Conservation (phyloP, 805 yeast species). For the Ogataea minuta region DNA sequence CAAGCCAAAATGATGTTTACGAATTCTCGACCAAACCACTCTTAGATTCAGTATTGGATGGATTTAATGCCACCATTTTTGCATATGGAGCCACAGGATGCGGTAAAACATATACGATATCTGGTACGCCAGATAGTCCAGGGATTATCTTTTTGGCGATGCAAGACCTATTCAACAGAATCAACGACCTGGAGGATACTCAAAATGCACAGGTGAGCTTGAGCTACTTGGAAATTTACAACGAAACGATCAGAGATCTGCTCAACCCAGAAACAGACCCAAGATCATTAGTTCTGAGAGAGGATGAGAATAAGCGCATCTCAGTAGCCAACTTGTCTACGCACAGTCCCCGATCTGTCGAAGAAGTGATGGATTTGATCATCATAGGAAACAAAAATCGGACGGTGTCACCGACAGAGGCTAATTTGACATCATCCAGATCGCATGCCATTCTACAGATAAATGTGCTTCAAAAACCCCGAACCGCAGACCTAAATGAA, state of each 20-base stretch:
- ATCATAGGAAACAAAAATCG: slow-evolving; percentile 70
- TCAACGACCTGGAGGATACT: slow-evolving; percentile 54
- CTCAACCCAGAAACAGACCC: slow-evolving; percentile 50
- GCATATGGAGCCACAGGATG: slow-evolving; percentile 98
- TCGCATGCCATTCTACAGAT: slow-evolving; percentile 93
- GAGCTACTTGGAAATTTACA: slow-evolving; percentile 84
- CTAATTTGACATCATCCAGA: slow-evolving; percentile 85
- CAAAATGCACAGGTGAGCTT: slow-evolving; percentile 59
- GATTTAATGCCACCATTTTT: slow-evolving; percentile 86
- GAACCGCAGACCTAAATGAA: slow-evolving; percentile 62
- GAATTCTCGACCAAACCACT: slow-evolving; percentile 65
- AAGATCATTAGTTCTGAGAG: slow-evolving; percentile 54
- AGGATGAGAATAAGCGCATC: slow-evolving; percentile 63
- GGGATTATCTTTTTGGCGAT: slow-evolving; percentile 79
- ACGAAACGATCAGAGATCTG: slow-evolving; percentile 83
- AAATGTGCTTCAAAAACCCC: slow-evolving; percentile 56
- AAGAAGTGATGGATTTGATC: slow-evolving; percentile 78
- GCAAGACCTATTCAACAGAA: slow-evolving; percentile 66
- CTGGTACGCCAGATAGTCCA: slow-evolving; percentile 70
- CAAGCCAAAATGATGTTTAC: slow-evolving; percentile 69
- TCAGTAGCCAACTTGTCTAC: slow-evolving; percentile 68
- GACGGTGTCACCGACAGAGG: slow-evolving; percentile 84
- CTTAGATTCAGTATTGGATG: slow-evolving; percentile 73
- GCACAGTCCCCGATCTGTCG: slow-evolving; percentile 59
- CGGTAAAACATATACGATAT: slow-evolving; percentile 92